Conservation (phyloP, 1,139 yeast genomes). For the Trichomonascaceae sp. region DNA sequence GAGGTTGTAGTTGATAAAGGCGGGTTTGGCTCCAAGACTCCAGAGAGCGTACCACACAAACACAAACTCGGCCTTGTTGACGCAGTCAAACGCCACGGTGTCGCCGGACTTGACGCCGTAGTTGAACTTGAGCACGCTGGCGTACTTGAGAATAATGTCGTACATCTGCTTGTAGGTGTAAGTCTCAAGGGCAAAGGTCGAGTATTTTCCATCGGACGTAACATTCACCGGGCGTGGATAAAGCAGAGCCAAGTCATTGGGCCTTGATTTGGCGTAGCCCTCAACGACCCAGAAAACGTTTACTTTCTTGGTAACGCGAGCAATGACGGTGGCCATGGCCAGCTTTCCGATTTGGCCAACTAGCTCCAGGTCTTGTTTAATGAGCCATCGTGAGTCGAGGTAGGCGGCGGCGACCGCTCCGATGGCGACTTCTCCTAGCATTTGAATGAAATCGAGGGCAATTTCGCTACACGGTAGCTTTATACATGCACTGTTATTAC, state of each 20-base stretch:
- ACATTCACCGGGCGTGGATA: conserved; percentile 43
- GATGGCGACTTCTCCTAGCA: no score
- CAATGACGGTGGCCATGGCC: conserved; percentile 3
- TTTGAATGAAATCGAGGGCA: no score
- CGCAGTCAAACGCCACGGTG: conserved; percentile 63
- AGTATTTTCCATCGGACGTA: conserved; percentile 27
- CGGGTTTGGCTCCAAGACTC: conserved; percentile 87
- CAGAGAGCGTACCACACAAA: conserved; percentile 77
- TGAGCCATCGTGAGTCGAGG: conserved; percentile 17
- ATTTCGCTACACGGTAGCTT: no score
- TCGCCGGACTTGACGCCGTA: conserved; percentile 56
- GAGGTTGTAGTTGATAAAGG: conserved; percentile 73
- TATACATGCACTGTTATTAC: no score
- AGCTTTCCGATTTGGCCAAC: conserved; percentile 4
- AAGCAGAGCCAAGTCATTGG: conserved; percentile 43
- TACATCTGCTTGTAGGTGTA: conserved; percentile 61
- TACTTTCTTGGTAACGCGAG: conserved; percentile 32
- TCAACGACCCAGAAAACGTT: conserved; percentile 62
- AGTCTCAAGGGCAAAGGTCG: conserved; percentile 43
- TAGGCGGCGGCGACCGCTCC: no score
- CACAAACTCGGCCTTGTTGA: conserved; percentile 73
- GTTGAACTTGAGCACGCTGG: conserved; percentile 49
- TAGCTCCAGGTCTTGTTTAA: conserved; percentile 6
- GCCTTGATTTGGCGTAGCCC: conserved; percentile 33
- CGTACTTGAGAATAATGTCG: conserved; percentile 49